Percentiles rank a stretch among this genome's conserved stretches.
Evolutionary conservation across 345 rosid genomes (phyloP).

Genomic region (Nephelium lappaceum): DNA sequence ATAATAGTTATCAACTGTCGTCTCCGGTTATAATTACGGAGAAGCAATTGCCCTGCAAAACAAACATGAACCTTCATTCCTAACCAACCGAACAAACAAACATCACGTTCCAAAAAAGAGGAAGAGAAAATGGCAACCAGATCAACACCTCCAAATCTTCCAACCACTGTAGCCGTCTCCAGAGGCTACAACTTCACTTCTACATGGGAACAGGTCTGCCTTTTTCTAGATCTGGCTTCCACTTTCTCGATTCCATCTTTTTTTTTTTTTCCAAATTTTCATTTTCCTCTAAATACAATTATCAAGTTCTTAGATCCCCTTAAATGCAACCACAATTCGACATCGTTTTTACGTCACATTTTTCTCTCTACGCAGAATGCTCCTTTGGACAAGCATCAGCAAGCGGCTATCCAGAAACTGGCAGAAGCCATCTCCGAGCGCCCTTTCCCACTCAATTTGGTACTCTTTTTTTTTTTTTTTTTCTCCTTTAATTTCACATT

Average conservation of each 20-base stretch:
- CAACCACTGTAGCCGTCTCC: constrained; percentile 81
- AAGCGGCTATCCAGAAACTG: constrained; percentile 62
- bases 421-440: constrained; percentile 79
- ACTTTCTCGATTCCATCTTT: neutral
- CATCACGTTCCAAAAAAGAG: neutral
- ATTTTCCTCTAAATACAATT: neutral
- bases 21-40: no score
- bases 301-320: constrained; percentile 16
- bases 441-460: constrained; percentile 78
- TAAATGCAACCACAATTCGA: neutral
- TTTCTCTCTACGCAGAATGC: constrained; percentile 53
- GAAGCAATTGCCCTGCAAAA: neutral
- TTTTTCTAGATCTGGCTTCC: constrained; percentile 18
- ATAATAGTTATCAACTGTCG: no score
- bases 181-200: constrained; percentile 95
- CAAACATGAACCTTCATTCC: neutral
- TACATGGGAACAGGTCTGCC: constrained; percentile 89
- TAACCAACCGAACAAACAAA: neutral
- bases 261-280: neutral
- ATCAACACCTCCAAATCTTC: constrained; percentile 49
- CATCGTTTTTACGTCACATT: neutral
- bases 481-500: neutral
- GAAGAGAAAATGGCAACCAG: constrained; percentile 57
- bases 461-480: constrained; percentile 27
- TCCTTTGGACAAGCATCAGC: constrained; percentile 85